A percentile compares a stretch with the other conserved stretches of the same genome.
Conservation (phyloP, 352 stramenopile genomes). For the Sclerospora graminicola region DNA sequence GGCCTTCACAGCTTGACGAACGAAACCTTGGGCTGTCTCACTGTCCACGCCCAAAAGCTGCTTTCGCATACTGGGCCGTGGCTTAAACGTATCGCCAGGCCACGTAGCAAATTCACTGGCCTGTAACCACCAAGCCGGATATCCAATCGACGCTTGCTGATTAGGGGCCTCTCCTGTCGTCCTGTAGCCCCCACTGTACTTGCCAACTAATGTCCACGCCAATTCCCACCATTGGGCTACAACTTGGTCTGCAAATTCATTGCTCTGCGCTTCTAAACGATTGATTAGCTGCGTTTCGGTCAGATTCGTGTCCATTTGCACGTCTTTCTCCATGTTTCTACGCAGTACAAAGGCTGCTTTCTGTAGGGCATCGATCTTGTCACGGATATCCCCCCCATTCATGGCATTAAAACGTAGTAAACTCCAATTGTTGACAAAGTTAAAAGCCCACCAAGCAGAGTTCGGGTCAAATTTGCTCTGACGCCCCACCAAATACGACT, state of each 20-base stretch:
- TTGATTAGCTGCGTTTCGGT: slow-evolving; percentile 10
- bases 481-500: slow-evolving; percentile 50
- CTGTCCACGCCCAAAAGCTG: slow-evolving; percentile 27
- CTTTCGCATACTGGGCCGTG: slow-evolving; percentile 33
- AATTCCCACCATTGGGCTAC: slow-evolving; percentile 53
- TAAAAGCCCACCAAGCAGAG: slow-evolving; percentile 80
- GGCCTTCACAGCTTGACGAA: slow-evolving; percentile 11
- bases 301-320: neutral
- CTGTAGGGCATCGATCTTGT: slow-evolving; percentile 29
- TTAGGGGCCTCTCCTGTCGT: slow-evolving; percentile 44
- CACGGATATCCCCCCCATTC: slow-evolving; percentile 39
- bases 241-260: slow-evolving; percentile 44
- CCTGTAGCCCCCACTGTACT: slow-evolving; percentile 66
- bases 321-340: slow-evolving; percentile 9
- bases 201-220: slow-evolving; percentile 53
- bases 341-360: slow-evolving; percentile 24
- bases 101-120: slow-evolving; percentile 48
- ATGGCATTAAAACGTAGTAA: slow-evolving; percentile 66
- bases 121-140: slow-evolving; percentile 52
- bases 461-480: slow-evolving; percentile 57
- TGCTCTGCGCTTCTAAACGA: slow-evolving; percentile 31
- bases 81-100: slow-evolving; percentile 55
- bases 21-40: slow-evolving; percentile 16
- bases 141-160: slow-evolving; percentile 41
- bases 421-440: slow-evolving; percentile 84